Evolutionary conservation across 1,284 basidiomycete genomes (phyloP).

Genomic region (Lentinula novae-zelandiae): DNA sequence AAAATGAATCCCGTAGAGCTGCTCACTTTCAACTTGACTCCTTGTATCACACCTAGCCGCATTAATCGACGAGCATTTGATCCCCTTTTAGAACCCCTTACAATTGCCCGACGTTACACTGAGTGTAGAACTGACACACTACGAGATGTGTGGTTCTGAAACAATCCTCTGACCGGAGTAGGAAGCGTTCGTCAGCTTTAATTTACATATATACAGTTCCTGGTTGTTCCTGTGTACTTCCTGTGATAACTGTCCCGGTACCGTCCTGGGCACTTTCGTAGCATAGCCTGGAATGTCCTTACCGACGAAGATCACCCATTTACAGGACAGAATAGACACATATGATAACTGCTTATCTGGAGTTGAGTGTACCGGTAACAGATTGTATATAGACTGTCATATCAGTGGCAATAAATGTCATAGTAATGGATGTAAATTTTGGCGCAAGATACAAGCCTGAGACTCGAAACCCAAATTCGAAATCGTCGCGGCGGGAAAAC

Average conservation of each 20-base stretch:
- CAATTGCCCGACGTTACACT: too few relatives aligned
- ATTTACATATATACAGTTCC: neutral
- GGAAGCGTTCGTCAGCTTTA: neutral
- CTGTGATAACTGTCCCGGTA: neutral
- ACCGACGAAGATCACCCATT: neutral
- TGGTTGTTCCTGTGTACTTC: neutral
- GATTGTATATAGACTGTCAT: neutral
- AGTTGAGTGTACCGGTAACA: neutral
- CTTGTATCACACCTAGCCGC: too few relatives aligned
- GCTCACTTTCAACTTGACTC: too few relatives aligned
- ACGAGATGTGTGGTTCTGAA: too few relatives aligned
- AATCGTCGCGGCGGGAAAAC: too few relatives aligned
- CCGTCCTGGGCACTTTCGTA: too few relatives aligned
- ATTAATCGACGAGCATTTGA: too few relatives aligned
- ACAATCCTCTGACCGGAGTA: neutral
- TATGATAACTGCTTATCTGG: neutral
- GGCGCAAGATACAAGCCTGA: neutral
- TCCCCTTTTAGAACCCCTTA: too few relatives aligned
- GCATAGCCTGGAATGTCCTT: neutral
- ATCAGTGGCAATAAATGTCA: neutral
- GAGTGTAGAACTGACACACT: too few relatives aligned
- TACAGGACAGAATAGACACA: neutral
- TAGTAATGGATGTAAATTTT: neutral
- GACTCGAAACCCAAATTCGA: neutral
- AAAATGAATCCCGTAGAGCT: too few relatives aligned